These are phyloP conservation scores for Pulicaria dysenterica DNA, from an alignment of 129 eudicot species.

Conservation along the genomic window DNA sequence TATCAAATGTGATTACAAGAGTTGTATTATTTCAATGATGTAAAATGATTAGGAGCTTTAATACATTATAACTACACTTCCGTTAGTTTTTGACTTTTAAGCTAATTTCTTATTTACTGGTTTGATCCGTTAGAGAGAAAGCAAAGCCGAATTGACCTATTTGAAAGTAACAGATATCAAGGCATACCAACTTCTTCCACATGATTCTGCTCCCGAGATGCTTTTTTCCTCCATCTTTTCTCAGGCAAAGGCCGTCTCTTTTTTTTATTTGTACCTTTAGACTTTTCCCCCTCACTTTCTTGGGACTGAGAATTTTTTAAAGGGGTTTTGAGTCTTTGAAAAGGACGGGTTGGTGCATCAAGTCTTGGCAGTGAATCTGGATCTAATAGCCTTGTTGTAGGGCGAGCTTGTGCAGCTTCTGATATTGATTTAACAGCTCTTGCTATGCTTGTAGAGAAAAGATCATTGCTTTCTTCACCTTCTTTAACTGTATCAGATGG, in stretches of 20 bases:
- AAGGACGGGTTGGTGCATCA: constrained; percentile 72
- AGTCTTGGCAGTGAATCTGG: constrained; percentile 72
- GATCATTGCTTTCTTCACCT: constrained; percentile 31
- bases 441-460: constrained; percentile 78
- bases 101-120: not conserved
- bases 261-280: constrained; percentile 46
- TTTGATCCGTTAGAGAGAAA: not conserved
- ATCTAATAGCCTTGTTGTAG: constrained; percentile 81
- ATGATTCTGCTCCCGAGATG: constrained; percentile 54
- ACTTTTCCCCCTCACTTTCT: constrained; percentile 44
- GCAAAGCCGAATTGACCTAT: not conserved
- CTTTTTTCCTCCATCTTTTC: constrained; percentile 68
- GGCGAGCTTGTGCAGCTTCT: constrained; percentile 86
- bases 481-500: constrained; percentile 43
- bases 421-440: constrained; percentile 68
- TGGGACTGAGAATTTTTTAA: constrained; percentile 47
- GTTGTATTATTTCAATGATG: not conserved
- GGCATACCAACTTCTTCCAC: constrained; percentile 61
- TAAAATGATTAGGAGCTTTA: not conserved
- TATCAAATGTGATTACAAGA: not conserved
- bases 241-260: constrained; percentile 83
- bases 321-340: constrained; percentile 75
- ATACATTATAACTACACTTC: not conserved
- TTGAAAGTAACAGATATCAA: not conserved
- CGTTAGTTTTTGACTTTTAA: not conserved